Base-by-base conservation (phyloP, 2,329 filamentous ascomycete species). In the Nothophaeocryptopus gaeumannii region DNA sequence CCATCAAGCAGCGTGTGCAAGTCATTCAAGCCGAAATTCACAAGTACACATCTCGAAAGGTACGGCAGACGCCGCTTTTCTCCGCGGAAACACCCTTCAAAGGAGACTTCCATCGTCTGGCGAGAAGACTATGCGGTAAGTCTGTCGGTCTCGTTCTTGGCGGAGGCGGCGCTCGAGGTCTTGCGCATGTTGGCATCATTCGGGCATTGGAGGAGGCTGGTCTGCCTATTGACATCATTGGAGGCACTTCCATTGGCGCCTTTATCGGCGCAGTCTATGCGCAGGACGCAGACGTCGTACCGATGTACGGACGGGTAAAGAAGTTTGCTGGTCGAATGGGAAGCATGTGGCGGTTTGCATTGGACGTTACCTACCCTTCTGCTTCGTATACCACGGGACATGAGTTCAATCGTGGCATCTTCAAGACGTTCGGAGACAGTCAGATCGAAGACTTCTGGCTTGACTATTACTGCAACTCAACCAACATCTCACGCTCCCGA, bases 401-500 rank as follows among this genome's bases (percentile, higher is more conserved):
- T 66, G 93, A 99, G 64, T 99, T 99, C 79, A 99, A 99, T 63
- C 88, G 93, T 5, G 93, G 93, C 35, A 96, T 99, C 58, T 99
- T 96, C 81, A 99, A 99, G 71, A 90, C 92, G 0, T 96, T 99
- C 67, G 93, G 91, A 11, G 89, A 96, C 63, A 88, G 89, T 8
- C 93, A 97, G 67, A 97, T 99, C 50, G 93, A 99, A 71, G 93
- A 99, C 69, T 99, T 97, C 65, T 99, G 93, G 93, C 80, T 99
- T 9, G 90, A 96, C 60, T 99, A 89, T 68, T 99, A 99, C 73
- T 99, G 95, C 79, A 99, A 99, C 72, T 97, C 93, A 0, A 99
- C 95, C 33, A 99, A 97, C 70, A 97, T 99, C 72, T 95, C 88
- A 74, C 95, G 95, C 70, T 93, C 88, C 54, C 82, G 92, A 14